Evolutionary conservation across 805 yeast genomes (phyloP), one percentile per base, ranked within the genome.

Genomic region (Alloascoidea africana): DNA sequence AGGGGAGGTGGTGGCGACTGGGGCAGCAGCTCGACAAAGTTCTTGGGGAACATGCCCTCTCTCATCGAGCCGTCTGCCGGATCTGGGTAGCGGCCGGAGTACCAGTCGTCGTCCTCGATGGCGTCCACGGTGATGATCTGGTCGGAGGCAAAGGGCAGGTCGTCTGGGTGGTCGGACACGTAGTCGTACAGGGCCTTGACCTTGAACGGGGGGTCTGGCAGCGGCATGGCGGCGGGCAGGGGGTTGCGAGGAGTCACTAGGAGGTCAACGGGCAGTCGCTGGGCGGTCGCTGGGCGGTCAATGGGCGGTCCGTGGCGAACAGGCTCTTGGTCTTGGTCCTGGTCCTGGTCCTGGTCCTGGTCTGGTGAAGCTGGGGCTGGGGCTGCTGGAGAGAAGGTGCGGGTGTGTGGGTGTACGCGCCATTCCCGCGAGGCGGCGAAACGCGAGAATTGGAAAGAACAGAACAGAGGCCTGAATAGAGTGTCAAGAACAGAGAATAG

Each of bases 51-150:
- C 61, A 87, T 76, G 4, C 98, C 98, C 15, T 69, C 56, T 34
- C 59, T 56, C 17, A 46, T 33, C 5, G 44, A 50, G 3, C 83
- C 83, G 14, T 39, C 33, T 19, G 60, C 59, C n/a, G n/a, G n/a
- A 42, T 60, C 68, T 2, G 48, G 50, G 47, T 69, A 80, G 3
- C 65, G 59, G 2, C 98, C 98, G 32, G 69, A 62, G 51, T 72
- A 80, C 97, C 97, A 91, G 44, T 87, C 95, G 4, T 76, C 94
- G 54, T 89, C 96, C 46, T 85, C 95, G 38, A 83, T 65, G 30
- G 71, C 73, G 3, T 77, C 73, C 17, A 89, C 96, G 3, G 74
- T 70, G 45, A 89, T 77, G 18, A 69, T 45, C 53, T 81, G 85
- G 15, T 81, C 87, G 3, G 62, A 70, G 0, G 55, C 54, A 47